Evolutionary conservation across 108 stramenopile genomes (phyloP).

Genomic region (Mediolabrus comicus): DNA sequence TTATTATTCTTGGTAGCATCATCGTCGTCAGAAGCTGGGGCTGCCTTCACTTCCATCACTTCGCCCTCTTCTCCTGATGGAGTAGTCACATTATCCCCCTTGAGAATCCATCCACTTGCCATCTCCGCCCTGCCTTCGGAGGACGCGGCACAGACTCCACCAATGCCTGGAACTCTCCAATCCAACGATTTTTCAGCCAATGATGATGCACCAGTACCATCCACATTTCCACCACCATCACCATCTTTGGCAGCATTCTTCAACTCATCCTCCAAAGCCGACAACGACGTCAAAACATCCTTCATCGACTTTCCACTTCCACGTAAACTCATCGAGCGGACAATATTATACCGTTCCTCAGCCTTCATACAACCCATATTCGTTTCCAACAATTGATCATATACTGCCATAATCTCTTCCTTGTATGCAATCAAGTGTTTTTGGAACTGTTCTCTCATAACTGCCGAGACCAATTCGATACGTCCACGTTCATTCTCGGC

Average conservation of each 20-base stretch:
- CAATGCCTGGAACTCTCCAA: slow-evolving; percentile 53
- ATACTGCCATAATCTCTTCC: slow-evolving; percentile 54
- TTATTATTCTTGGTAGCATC: slow-evolving; percentile 8
- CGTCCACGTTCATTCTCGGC: slow-evolving; percentile 58
- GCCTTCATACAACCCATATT: slow-evolving; percentile 61
- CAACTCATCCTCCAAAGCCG: slow-evolving; percentile 47
- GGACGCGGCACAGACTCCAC: slow-evolving; percentile 56
- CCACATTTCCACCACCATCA: slow-evolving; percentile 5
- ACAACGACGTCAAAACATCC: slow-evolving; percentile 66
- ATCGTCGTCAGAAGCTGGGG: neutral
- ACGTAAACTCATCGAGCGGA: slow-evolving; percentile 14
- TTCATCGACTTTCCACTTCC: slow-evolving; percentile 50
- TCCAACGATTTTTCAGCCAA: slow-evolving; percentile 2
- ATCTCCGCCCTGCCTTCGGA: neutral
- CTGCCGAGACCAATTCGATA: slow-evolving; percentile 57
- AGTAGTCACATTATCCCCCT: slow-evolving; percentile 73
- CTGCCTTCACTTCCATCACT: slow-evolving; percentile 36
- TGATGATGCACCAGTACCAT: neutral
- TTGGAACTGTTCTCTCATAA: slow-evolving; percentile 66
- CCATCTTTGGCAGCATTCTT: slow-evolving; percentile 14
- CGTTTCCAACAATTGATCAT: slow-evolving; percentile 47
- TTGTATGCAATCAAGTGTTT: slow-evolving; percentile 54
- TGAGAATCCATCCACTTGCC: slow-evolving; percentile 72
- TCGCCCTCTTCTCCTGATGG: slow-evolving; percentile 64
- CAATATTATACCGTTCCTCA: slow-evolving; percentile 55